Evolutionary conservation across 139 green algal genomes (phyloP).

Genomic region (Chlorella sp.): DNA sequence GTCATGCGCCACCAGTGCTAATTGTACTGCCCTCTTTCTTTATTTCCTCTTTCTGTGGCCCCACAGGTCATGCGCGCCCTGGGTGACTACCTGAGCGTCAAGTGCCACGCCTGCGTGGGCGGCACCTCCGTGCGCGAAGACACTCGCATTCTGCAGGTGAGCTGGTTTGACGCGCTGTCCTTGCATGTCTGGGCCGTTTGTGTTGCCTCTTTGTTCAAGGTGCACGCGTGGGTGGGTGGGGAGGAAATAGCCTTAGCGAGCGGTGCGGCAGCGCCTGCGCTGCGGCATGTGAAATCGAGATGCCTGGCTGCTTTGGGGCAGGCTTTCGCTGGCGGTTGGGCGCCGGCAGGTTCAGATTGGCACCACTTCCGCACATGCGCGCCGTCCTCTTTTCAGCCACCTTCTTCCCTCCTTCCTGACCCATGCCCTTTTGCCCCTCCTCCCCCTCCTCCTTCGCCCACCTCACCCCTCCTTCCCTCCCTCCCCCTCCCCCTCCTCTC

Average conservation of each 20-base stretch:
- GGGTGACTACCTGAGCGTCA: constrained; percentile 98
- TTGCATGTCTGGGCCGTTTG: neutral
- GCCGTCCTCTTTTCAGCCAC: neutral
- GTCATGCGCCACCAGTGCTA: too few relatives aligned
- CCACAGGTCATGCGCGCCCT: constrained; percentile 96
- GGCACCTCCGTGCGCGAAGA: constrained; percentile 98
- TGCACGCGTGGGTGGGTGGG: too few relatives aligned
- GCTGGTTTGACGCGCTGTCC: constrained; percentile 28
- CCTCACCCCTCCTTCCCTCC: neutral
- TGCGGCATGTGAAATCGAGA: too few relatives aligned
- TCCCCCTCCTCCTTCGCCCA: too few relatives aligned
- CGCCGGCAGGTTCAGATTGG: too few relatives aligned
- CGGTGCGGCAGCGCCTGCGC: constrained; percentile 32
- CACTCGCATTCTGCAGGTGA: constrained; percentile 89
- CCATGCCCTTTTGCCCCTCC: too few relatives aligned
- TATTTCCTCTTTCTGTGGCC: too few relatives aligned
- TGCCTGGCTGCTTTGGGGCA: too few relatives aligned
- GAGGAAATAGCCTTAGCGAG: too few relatives aligned
- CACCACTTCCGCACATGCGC: too few relatives aligned
- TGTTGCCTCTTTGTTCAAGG: constrained; percentile 7
- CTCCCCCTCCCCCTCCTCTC: neutral
- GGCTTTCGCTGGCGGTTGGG: too few relatives aligned
- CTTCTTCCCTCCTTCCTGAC: neutral
- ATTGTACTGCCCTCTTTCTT: neutral
- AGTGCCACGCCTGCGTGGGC: constrained; percentile 99